These are phyloP conservation scores for Penicillium sp. DNA, from an alignment of 2,329 filamentous ascomycete species.

Conservation along the genomic window DNA sequence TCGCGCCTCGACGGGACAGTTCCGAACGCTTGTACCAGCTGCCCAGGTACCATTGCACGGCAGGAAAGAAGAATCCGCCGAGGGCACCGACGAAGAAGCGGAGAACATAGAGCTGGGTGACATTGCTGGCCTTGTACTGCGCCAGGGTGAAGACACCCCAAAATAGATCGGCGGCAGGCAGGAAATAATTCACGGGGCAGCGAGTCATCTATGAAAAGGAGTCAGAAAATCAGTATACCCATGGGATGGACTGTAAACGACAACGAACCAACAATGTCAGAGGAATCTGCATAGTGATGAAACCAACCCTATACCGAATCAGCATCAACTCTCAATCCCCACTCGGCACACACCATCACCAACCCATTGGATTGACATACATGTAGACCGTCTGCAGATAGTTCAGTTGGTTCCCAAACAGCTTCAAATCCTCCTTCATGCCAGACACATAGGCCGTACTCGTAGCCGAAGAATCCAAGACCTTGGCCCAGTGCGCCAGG, in stretches of 20 bases:
- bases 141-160: conserved; percentile 19
- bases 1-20: conserved; percentile 21
- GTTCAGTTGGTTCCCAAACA: conserved; percentile 24
- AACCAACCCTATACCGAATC: conserved; percentile 12
- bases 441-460: conserved; percentile 25
- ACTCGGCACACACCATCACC: neutral
- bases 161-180: conserved; percentile 17
- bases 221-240: neutral
- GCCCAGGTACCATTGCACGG: conserved; percentile 24
- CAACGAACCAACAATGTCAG: conserved; percentile 16
- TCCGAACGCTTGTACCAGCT: conserved; percentile 25
- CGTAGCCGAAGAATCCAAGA: conserved; percentile 20
- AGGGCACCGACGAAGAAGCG: conserved; percentile 38
- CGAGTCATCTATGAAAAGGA: conserved; percentile 13
- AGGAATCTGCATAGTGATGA: conserved; percentile 21
- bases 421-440: conserved; percentile 22
- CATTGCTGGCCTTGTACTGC: conserved; percentile 19
- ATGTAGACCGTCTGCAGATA: conserved; percentile 23
- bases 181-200: conserved; percentile 20
- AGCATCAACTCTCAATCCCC: neutral
- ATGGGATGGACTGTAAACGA: neutral
- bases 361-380: conserved; percentile 1
- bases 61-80: conserved; percentile 33
- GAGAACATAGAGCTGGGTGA: conserved; percentile 29
- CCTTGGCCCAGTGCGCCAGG: conserved; percentile 19